A percentile compares a stretch with the other conserved stretches of the same genome.
Evolutionary conservation across 352 stramenopile genomes (phyloP).

Genomic region (Aphanomyces astaci): DNA sequence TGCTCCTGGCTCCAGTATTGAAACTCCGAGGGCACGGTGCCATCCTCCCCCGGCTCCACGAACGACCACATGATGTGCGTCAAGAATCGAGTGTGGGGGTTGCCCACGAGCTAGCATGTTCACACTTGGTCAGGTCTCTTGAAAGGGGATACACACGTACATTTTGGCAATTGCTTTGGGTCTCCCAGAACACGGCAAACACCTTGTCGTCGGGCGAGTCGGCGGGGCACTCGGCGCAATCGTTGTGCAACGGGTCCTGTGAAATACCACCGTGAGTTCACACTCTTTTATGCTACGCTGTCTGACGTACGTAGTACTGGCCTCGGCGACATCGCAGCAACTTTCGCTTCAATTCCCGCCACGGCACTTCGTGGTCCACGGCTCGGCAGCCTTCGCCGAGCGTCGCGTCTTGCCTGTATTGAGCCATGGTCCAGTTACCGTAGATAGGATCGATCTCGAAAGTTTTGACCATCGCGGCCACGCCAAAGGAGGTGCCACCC

Average conservation of each 20-base stretch:
- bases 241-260: slow-evolving; percentile 10
- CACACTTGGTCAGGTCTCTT: background rate
- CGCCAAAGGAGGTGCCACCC: background rate
- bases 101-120: background rate
- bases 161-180: background rate
- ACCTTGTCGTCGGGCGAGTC: background rate
- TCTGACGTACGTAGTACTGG: slow-evolving; percentile 15
- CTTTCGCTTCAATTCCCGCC: slow-evolving; percentile 15
- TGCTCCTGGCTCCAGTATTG: slow-evolving; percentile 2
- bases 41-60: background rate
- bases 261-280: background rate
- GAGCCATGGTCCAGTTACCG: slow-evolving; percentile 1
- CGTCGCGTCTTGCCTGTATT: slow-evolving; percentile 9
- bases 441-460: slow-evolving; percentile 2
- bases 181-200: slow-evolving; percentile 10
- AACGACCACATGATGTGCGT: slow-evolving; percentile 11
- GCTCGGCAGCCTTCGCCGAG: background rate
- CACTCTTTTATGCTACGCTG: background rate
- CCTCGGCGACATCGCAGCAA: slow-evolving; percentile 2
- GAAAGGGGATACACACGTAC: background rate
- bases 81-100: background rate
- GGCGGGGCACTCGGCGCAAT: background rate
- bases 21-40: background rate
- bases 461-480: background rate
- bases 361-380: background rate